Base-by-base conservation (phyloP, 1,284 basidiomycete genomes). In the Mycena sp. region DNA sequence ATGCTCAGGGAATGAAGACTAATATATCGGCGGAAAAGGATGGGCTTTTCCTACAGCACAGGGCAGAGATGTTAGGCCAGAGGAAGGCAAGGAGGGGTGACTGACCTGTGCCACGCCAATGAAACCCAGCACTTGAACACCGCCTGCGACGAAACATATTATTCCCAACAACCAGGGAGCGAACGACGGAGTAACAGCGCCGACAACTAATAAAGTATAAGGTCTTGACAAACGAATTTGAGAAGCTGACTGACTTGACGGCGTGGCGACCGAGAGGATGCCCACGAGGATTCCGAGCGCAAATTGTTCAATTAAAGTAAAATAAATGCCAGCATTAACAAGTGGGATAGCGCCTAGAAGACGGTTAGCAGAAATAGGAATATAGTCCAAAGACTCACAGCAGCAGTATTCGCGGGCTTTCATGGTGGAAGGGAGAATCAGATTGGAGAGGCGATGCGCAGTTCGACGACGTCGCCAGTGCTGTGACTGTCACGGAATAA, bases 311-410 rank as follows among this genome's bases (percentile, higher is more conserved):
- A 81, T 74, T 51, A 97, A 76, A 40, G 91, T 85, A n/a, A 86
- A 76, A 71, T 96, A 96, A 58, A 96, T 92, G 35, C 95, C 95
- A 63, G 88, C 84, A 78, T 97, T 96, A 65, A 94, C 83, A 54
- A 94, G 79, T 5, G 94, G 94, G 67, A 96, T 90, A 52, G 94
- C 94, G 73, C 90, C 65, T 67, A 48, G n/a, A 43, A 49, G n/a
- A 32, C 16, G n/a, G 23, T 44, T 46, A 38, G 55, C 50, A 40
- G 38, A 32, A 38, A 43, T 56, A 21, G 21, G 32, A 19, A 44
- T 9, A 61, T 45, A 30, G 29, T 9, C n/a, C 12, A n/a, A 23
- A 12, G 44, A 46, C 59, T 9, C 7, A 65, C 63, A 65, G 44
- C 61, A 65, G 54, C 61, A 63, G 35, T 68, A 65, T 49, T 65